Base-by-base conservation (phyloP, 495 filamentous ascomycete species). In the Chaetomium cochliodes region DNA sequence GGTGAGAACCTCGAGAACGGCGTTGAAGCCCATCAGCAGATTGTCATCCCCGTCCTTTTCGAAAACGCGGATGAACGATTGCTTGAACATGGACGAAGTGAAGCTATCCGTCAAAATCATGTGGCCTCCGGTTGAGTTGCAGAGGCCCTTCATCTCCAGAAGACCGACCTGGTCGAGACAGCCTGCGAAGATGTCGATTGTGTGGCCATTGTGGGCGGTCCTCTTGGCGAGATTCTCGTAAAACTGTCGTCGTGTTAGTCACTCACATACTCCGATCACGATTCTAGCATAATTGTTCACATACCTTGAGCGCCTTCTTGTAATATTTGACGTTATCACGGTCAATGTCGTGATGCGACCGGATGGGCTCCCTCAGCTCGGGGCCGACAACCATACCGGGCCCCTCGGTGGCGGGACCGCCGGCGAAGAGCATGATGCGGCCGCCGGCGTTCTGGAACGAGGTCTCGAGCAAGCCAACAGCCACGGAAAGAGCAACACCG, bases 91-190 rank as follows among this genome's bases (percentile, higher is more conserved):
- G 55, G 96, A 98, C 6, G 96, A 94, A 5, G 96, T 99, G 76
- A 99, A 99, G 78, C 92, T 97, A 72, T 99, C 96, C 4, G 96
- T 99, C 58, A 98, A 82, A 63, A 99, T 94, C 90, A 98, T 98
- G 74, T 99, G 92, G 52, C 96, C 96, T 60, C 96, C 96, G 41
- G 96, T 99, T 47, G 88, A 93, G 76, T 98, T 98, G 68, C 92
- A 87, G 37, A 99, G 83, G 49, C 94, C 92, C 80, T 99, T 99
- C 96, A 99, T 99, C 77, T 99, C 96, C 44, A 99, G 80, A 65
- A 99, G 81, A 75, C 96, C 96, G 66, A 99, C 96, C 78, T 99
- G 96, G 76, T 99, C 96, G 55, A 99, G 86, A 76, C 96, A 99
- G 39, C 96, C 94, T 61, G 93, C 96, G 77, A 99, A 98, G 64